Evolutionary conservation across 225 moss, liverwort and hornwort genomes (phyloP).

Genomic region (Neckera pumila): DNA sequence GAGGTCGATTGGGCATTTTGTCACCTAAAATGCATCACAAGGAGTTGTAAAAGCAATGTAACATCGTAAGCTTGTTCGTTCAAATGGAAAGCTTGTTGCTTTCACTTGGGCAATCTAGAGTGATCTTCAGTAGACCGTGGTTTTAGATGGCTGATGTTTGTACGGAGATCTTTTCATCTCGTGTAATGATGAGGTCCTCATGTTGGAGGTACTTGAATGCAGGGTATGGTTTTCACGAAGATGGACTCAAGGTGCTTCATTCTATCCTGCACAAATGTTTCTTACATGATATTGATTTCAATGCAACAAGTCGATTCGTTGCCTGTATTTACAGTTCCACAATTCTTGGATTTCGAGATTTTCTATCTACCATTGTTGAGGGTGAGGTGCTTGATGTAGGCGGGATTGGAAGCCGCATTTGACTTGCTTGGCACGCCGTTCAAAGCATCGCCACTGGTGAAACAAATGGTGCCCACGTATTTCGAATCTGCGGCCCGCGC

Average conservation of each 20-base stretch:
- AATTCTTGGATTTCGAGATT: not conserved
- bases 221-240: slow-evolving; percentile 87
- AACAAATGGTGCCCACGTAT: slow-evolving; percentile 71
- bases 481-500: slow-evolving; percentile 43
- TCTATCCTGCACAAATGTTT: not conserved
- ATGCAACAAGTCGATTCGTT: not conserved
- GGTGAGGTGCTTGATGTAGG: not conserved
- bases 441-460: slow-evolving; percentile 36
- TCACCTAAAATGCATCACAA: not conserved
- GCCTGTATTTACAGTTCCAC: not conserved
- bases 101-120: not conserved
- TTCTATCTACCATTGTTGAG: not conserved
- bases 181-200: not conserved
- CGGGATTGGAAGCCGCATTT: slow-evolving; percentile 60
- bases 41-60: not conserved
- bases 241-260: slow-evolving; percentile 54
- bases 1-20: not conserved
- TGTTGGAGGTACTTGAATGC: not conserved
- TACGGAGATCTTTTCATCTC: not conserved
- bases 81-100: not conserved
- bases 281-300: not conserved
- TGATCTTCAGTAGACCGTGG: not conserved
- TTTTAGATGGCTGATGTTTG: not conserved
- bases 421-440: slow-evolving; percentile 48
- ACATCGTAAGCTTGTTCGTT: not conserved